These are phyloP conservation scores for Globisporangium polare DNA, from an alignment of 352 stramenopile genomes.

Conservation along the genomic window DNA sequence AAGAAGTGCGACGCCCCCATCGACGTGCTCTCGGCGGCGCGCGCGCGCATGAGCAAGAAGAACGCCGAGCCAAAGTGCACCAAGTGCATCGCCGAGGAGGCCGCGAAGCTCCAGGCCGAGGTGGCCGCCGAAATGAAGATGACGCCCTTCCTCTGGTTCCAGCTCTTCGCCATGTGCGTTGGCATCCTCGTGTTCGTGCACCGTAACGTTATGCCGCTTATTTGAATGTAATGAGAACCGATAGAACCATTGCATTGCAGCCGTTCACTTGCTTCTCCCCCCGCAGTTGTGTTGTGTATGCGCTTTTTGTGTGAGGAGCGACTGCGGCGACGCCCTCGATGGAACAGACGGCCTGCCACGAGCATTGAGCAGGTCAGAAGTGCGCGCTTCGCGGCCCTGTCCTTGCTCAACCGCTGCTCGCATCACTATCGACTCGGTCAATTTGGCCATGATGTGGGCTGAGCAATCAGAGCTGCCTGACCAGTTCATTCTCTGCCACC, in stretches of 20 bases:
- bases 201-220: slow-evolving; percentile 60
- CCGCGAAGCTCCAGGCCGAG: slow-evolving; percentile 15
- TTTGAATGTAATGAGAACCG: slow-evolving; percentile 17
- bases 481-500: slow-evolving; percentile 7
- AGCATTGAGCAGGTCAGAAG: too few species aligned
- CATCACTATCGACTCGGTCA: too few species aligned
- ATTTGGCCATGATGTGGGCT: too few species aligned
- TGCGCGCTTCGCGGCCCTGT: too few species aligned
- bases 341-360: too few species aligned
- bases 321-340: neutral
- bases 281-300: neutral
- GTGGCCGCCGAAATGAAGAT: slow-evolving; percentile 41
- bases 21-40: slow-evolving; percentile 29
- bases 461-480: too few species aligned
- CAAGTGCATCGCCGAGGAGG: slow-evolving; percentile 29
- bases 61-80: slow-evolving; percentile 33
- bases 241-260: neutral
- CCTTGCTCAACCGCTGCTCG: too few species aligned
- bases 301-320: neutral
- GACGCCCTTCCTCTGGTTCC: slow-evolving; percentile 72
- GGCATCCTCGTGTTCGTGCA: slow-evolving; percentile 62
- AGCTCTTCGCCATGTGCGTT: slow-evolving; percentile 54
- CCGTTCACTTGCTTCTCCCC: neutral
- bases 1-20: slow-evolving; percentile 72
- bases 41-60: slow-evolving; percentile 14